A percentile compares a stretch with the other conserved stretches of the same genome.
Evolutionary conservation across 495 filamentous ascomycete species (phyloP).

Genomic region (Daldinia concentrica): DNA sequence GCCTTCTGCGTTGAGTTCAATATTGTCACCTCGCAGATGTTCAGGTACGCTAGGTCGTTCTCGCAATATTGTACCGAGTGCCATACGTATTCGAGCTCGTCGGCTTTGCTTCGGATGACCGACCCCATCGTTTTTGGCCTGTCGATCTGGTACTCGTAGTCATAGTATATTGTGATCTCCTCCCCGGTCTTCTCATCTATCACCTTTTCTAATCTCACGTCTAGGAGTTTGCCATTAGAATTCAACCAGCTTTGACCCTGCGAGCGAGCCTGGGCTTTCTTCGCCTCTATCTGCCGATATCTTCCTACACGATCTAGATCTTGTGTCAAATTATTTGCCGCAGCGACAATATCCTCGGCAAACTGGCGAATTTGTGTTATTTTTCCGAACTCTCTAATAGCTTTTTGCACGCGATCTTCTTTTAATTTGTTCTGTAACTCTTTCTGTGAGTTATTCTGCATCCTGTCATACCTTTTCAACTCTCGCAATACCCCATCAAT

Average conservation of each 20-base stretch:
- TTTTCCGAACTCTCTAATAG: not conserved
- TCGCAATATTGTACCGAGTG: conserved; percentile 1
- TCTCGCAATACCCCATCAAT: not conserved
- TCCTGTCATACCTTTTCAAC: not conserved
- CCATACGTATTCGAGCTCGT: conserved; percentile 14
- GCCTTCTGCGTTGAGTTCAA: not conserved
- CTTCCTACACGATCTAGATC: not conserved
- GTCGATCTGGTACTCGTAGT: conserved; percentile 2
- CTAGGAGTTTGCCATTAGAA: not conserved
- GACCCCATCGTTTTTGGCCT: not conserved
- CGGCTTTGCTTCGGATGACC: not conserved
- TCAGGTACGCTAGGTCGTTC: conserved; percentile 8
- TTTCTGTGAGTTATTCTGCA: not conserved
- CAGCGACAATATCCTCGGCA: not conserved
- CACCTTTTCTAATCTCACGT: not conserved
- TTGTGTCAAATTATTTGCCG: not conserved
- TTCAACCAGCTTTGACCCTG: not conserved
- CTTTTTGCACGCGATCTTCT: not conserved
- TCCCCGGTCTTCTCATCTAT: not conserved
- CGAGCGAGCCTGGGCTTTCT: not conserved
- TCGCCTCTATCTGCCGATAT: not conserved
- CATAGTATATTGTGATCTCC: not conserved
- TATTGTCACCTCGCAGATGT: conserved; percentile 8
- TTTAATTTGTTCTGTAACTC: no score
- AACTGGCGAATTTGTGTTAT: not conserved